These are phyloP conservation scores for Eustoma russellianum DNA, from an alignment of 257 asterid species.

Conservation along the genomic window DNA sequence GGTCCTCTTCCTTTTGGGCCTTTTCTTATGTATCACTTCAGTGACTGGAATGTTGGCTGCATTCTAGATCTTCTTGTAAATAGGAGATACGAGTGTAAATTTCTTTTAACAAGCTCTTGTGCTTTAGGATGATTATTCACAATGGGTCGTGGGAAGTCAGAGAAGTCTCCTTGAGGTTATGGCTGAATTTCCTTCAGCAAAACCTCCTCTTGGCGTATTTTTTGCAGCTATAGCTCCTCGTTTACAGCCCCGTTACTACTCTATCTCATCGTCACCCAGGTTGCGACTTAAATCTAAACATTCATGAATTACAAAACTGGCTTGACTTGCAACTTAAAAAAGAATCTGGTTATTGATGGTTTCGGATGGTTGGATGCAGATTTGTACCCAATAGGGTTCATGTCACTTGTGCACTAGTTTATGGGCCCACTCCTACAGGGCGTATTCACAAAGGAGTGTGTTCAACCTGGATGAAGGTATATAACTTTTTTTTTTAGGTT, in stretches of 20 bases:
- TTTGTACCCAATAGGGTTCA: slow-evolving; percentile 51
- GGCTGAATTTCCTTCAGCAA: slow-evolving; percentile 75
- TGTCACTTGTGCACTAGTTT: slow-evolving; percentile 67
- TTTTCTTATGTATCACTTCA: background rate
- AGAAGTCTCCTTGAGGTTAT: slow-evolving; percentile 76
- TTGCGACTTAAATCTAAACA: slow-evolving; percentile 17
- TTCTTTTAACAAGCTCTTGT: slow-evolving; percentile 3
- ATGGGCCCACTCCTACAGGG: slow-evolving; percentile 66
- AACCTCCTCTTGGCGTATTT: slow-evolving; percentile 80
- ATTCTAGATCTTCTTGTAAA: background rate
- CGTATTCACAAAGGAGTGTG: slow-evolving; percentile 77
- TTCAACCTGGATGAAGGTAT: slow-evolving; percentile 89
- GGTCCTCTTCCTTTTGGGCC: background rate
- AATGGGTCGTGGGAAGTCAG: slow-evolving; percentile 60
- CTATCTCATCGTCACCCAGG: slow-evolving; percentile 78
- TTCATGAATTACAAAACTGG: slow-evolving; percentile 3
- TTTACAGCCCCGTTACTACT: slow-evolving; percentile 66
- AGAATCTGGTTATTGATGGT: slow-evolving; percentile 8
- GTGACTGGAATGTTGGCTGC: background rate
- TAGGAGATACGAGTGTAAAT: background rate
- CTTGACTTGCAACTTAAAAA: background rate
- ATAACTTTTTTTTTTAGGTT: too few relatives aligned
- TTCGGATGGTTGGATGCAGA: slow-evolving; percentile 31
- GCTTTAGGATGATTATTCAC: slow-evolving; percentile 63
- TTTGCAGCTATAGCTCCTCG: slow-evolving; percentile 76